Evolutionary conservation across 1,284 basidiomycete species (phyloP), one percentile per base, ranked within the genome.

Genomic region (Apiotrichum akiyoshidainum): DNA sequence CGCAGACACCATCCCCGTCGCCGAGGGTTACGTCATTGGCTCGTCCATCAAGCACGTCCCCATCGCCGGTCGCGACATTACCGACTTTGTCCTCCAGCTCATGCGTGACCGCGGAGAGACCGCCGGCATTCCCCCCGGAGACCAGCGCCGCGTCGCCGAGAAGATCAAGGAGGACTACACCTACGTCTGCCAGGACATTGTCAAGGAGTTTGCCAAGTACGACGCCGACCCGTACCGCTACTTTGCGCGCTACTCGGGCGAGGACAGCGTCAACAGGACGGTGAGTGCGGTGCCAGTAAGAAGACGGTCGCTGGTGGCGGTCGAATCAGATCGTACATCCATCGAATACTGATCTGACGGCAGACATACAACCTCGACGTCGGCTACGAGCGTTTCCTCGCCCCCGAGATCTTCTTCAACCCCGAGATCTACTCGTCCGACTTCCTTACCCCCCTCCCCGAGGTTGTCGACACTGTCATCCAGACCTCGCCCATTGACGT

Each of bases 401-500:
- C 95, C 0, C 93, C 96, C 6, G 96, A 99, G 77, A 96, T 99
- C 75, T 98, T 99, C 82, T 99, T 99, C 85, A 99, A 99, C 80
- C 96, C 96, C 13, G 96, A 99, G 77, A 97, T 99, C 69, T 92
- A 90, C 77, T 95, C 91, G 0, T 96, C 92, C 48, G 96, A 99
- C 79, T 99, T 98, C 83, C 80, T 99, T 61, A 98, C 95, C 2
- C 96, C 96, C 5, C 83, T 99, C 4, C 94, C 96, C 0, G 87
- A 97, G 65, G 92, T 99, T 45, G 96, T 99, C 57, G 96, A 99
- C 71, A 86, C 86, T 57, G 95, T 97, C 60, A 98, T 99, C 67
- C 92, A 96, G 77, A 85, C 90, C 59, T 94, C 90, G 11, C 96
- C 96, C 14, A 99, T 97, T 60, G 93, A 97, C 77, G 92, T 95